These are phyloP conservation scores for Pythium phragmiticola DNA, from an alignment of 352 stramenopile species.

Conservation along the genomic window DNA sequence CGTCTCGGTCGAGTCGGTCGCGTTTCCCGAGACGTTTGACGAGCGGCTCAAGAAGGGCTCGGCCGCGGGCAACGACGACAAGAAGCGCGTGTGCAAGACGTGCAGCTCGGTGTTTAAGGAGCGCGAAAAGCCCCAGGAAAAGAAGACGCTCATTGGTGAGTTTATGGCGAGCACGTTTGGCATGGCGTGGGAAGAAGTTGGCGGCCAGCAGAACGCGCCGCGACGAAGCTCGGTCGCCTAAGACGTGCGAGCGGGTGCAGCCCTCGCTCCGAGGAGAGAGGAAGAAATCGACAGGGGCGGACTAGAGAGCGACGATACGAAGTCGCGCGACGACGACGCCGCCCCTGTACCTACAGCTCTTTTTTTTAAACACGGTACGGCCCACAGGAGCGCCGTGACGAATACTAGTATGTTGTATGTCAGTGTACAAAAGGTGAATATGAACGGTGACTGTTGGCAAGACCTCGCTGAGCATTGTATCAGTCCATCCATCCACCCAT, in stretches of 20 bases:
- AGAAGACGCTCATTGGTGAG: slow-evolving; percentile 50
- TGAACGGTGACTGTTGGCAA: neutral
- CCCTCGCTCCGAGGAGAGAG: neutral
- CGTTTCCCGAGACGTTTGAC: slow-evolving; percentile 56
- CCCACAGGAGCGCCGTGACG: neutral
- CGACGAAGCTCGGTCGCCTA: slow-evolving; percentile 18
- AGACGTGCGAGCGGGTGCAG: too few relatives aligned
- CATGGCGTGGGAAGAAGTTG: slow-evolving; percentile 55
- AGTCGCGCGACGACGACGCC: neutral
- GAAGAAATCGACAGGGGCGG: neutral
- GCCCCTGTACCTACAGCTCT: neutral
- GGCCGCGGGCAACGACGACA: slow-evolving; percentile 51
- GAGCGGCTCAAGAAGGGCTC: slow-evolving; percentile 40
- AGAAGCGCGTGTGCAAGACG: slow-evolving; percentile 71
- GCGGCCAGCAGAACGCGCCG: slow-evolving; percentile 21
- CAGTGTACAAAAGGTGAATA: neutral
- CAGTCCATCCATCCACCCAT: too few relatives aligned
- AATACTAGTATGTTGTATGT: neutral
- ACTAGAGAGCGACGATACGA: neutral
- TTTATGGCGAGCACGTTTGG: slow-evolving; percentile 66
- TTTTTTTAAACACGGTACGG: neutral
- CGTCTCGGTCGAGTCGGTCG: slow-evolving; percentile 65
- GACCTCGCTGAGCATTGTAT: too few relatives aligned
- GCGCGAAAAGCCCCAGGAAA: slow-evolving; percentile 45
- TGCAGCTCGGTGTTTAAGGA: slow-evolving; percentile 78